A percentile compares a stretch with the other conserved stretches of the same genome.
phyloP scores from a whole-genome alignment of 2,329 filamentous ascomycete genomes.

The Capronia coronata region DNA sequence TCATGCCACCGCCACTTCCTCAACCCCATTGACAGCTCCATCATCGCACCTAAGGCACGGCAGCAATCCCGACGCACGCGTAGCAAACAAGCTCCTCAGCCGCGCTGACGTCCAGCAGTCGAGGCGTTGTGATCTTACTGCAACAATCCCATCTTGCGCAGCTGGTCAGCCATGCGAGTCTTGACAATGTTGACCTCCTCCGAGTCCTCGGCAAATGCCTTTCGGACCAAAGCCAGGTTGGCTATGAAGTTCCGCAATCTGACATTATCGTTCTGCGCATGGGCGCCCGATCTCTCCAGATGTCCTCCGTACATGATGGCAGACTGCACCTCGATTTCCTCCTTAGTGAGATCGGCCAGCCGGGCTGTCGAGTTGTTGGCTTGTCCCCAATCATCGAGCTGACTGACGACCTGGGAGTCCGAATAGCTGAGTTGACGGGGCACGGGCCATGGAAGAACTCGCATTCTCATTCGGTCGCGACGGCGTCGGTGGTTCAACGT shows the following conservation, averaged over 20 bases:
- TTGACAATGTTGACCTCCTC: constrained; percentile 13
- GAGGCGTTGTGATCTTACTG: constrained; percentile 1
- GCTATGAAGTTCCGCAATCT: constrained; percentile 1
- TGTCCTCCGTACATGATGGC: constrained; percentile 17
- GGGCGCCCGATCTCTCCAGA: constrained; percentile 12
- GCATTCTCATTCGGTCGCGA: constrained; percentile 16
- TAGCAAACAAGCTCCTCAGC: too few species aligned
- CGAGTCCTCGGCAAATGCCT: constrained; percentile 2
- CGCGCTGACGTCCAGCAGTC: too few species aligned
- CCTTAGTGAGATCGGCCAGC: constrained; percentile 11
- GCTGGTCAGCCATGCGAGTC: neutral
- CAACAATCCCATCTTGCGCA: constrained; percentile 9
- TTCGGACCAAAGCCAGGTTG: constrained; percentile 10
- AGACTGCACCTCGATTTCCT: constrained; percentile 11
- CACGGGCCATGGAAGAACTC: constrained; percentile 14
- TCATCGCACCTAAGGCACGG: too few species aligned
- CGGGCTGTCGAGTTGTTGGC: constrained; percentile 6
- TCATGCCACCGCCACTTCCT: too few species aligned
- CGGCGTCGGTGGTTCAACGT: constrained; percentile 17
- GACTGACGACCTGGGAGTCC: constrained; percentile 8
- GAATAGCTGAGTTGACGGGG: constrained; percentile 13
- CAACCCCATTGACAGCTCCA: too few species aligned
- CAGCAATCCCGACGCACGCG: too few species aligned
- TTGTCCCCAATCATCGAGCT: neutral
- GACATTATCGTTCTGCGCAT: constrained; percentile 5